phyloP scores from a whole-genome alignment of 2,329 filamentous ascomycete species.

The Cladosporium sp. region DNA sequence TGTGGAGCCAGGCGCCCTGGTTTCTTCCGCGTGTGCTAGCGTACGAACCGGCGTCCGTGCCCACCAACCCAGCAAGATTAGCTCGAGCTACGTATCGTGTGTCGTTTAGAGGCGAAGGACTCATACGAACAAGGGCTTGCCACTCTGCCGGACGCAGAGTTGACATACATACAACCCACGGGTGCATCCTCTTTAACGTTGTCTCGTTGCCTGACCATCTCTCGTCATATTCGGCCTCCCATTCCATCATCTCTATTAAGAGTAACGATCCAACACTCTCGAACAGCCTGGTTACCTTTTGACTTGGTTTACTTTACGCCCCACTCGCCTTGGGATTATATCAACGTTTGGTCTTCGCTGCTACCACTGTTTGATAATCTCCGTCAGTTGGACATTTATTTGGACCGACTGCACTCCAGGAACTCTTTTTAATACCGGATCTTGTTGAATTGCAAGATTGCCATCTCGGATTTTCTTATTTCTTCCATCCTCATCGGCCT shows the following conservation, averaged over 20 bases:
- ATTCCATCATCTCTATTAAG: neutral
- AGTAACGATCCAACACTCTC: neutral
- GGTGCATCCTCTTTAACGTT: constrained; percentile 6
- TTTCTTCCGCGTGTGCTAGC: constrained; percentile 10
- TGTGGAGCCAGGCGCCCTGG: constrained; percentile 13
- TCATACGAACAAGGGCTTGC: constrained; percentile 14
- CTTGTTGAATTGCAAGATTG: constrained; percentile 9
- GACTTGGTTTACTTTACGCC: constrained; percentile 7
- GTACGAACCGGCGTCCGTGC: constrained; percentile 11
- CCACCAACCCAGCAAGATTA: constrained; percentile 14
- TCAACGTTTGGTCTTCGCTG: constrained; percentile 12
- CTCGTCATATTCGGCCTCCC: constrained; percentile 12
- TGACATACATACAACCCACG: constrained; percentile 14
- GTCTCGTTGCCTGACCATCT: constrained; percentile 4
- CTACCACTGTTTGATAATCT: constrained; percentile 11
- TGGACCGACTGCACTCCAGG: constrained; percentile 5
- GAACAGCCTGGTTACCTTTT: constrained; percentile 4
- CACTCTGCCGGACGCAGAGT: constrained; percentile 9
- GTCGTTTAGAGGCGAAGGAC: constrained; percentile 14
- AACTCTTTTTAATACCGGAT: constrained; percentile 1
- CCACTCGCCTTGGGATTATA: constrained; percentile 13
- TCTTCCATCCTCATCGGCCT: neutral
- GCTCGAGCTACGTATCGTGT: constrained; percentile 14
- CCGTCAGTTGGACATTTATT: constrained; percentile 12
- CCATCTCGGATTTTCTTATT: constrained; percentile 3